A percentile compares a stretch with the other conserved stretches of the same genome.
phyloP scores from a whole-genome alignment of 192 early-diverging fungal genomes.

The Gigaspora rosea region DNA sequence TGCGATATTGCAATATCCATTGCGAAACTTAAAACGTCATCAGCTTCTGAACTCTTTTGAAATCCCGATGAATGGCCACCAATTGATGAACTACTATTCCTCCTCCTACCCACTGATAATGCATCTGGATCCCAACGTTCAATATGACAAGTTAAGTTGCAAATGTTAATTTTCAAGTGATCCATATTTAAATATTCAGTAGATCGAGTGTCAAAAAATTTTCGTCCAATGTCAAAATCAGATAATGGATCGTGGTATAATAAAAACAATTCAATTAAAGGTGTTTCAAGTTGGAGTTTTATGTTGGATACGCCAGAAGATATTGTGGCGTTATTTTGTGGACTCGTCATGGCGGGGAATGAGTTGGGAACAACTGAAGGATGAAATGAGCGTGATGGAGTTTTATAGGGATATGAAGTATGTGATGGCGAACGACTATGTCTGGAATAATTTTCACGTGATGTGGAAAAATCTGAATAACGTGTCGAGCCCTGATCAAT shows the following conservation, averaged over 20 bases:
- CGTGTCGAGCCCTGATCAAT: neutral
- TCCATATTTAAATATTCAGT: constrained; percentile 34
- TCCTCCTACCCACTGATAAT: neutral
- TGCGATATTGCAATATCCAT: constrained; percentile 11
- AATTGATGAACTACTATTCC: neutral
- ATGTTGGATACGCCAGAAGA: constrained; percentile 23
- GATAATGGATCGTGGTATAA: constrained; percentile 39
- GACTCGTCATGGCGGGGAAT: constrained; percentile 8
- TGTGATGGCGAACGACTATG: neutral
- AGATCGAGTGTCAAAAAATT: constrained; percentile 36
- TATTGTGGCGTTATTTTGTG: neutral
- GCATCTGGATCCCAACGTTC: constrained; percentile 36
- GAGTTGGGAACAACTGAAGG: neutral
- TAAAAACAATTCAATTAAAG: constrained; percentile 44
- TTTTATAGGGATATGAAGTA: neutral
- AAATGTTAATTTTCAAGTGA: constrained; percentile 45
- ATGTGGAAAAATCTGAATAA: neutral
- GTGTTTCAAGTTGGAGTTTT: constrained; percentile 44
- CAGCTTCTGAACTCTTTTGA: constrained; percentile 31
- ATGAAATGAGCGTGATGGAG: constrained; percentile 6
- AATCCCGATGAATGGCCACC: constrained; percentile 29
- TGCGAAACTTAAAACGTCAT: neutral
- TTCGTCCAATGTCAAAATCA: constrained; percentile 33
- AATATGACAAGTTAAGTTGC: constrained; percentile 38
- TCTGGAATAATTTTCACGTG: too few relatives aligned